Conservation (phyloP, 75 land plant genomes). For the Sequoiadendron giganteum region DNA sequence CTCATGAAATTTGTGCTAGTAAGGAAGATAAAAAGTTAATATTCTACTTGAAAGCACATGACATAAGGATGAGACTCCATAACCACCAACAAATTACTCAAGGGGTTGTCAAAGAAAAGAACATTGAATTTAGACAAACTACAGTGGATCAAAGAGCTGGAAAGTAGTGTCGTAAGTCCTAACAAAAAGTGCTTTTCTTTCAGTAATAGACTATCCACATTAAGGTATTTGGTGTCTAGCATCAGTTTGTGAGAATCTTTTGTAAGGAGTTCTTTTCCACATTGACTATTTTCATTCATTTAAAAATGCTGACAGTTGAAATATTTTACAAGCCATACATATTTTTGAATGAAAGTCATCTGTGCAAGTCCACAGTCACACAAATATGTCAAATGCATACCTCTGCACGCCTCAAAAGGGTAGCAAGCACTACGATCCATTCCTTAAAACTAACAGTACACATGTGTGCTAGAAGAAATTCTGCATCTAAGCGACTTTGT, state of each 20-base stretch:
- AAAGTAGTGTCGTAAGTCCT: not conserved
- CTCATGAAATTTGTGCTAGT: not conserved
- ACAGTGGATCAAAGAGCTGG: not conserved
- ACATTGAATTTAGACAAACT: not conserved
- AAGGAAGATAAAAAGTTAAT: not conserved
- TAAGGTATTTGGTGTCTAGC: not conserved
- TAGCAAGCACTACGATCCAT: slow-evolving; percentile 98
- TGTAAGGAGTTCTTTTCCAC: not conserved
- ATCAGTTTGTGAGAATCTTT: not conserved
- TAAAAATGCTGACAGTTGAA: not conserved
- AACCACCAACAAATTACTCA: not conserved
- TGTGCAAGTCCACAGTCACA: not conserved
- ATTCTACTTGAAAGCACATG: not conserved
- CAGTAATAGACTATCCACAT: not conserved
- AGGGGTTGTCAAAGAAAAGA: not conserved
- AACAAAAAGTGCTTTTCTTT: not conserved
- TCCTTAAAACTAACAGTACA: slow-evolving; percentile 97
- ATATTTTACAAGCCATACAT: not conserved
- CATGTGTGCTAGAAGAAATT: slow-evolving; percentile 96
- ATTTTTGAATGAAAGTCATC: not conserved
- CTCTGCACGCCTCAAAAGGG: slow-evolving; percentile 89
- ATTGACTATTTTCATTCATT: not conserved
- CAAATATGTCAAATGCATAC: slow-evolving; percentile 26
- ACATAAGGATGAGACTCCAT: not conserved
- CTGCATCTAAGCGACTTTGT: slow-evolving; percentile 93